Conservation (phyloP, 148 eudicot genomes). For the Chenopodium quinoa region DNA sequence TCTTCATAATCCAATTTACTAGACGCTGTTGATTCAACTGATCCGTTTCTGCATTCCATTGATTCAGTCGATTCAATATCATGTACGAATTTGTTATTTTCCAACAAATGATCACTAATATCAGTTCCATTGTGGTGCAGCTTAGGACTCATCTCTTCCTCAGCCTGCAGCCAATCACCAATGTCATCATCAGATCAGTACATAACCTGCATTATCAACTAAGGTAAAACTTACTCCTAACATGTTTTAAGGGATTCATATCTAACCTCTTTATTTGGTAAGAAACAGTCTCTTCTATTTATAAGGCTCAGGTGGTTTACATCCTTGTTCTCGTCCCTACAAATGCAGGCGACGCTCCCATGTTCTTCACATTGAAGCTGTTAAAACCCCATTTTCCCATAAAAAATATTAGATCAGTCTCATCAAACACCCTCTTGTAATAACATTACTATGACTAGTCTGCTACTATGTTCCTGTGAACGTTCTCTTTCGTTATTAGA, state of each 20-base stretch:
- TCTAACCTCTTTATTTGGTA: conserved; percentile 36
- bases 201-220: not conserved
- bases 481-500: not conserved
- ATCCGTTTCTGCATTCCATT: conserved; percentile 40
- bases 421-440: not conserved
- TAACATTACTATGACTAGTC: not conserved
- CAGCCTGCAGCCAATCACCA: conserved; percentile 19
- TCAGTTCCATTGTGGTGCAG: conserved; percentile 17
- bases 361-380: conserved; percentile 33
- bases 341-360: conserved; percentile 22
- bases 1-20: conserved; percentile 33
- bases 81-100: conserved; percentile 21
- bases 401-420: not conserved
- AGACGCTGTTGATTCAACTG: conserved; percentile 38
- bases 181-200: conserved; percentile 1
- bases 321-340: conserved; percentile 24
- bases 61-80: conserved; percentile 30
- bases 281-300: conserved; percentile 38
- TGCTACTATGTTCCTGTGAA: not conserved
- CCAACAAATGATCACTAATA: conserved; percentile 13
- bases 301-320: conserved; percentile 11
- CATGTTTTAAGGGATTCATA: too few relatives aligned
- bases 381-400: conserved; percentile 7
- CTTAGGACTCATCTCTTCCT: conserved; percentile 29
- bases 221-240: not conserved